Percentiles rank a stretch among this genome's conserved stretches.
Conservation (phyloP, 148 eudicot genomes). For the Chenopodium album region DNA sequence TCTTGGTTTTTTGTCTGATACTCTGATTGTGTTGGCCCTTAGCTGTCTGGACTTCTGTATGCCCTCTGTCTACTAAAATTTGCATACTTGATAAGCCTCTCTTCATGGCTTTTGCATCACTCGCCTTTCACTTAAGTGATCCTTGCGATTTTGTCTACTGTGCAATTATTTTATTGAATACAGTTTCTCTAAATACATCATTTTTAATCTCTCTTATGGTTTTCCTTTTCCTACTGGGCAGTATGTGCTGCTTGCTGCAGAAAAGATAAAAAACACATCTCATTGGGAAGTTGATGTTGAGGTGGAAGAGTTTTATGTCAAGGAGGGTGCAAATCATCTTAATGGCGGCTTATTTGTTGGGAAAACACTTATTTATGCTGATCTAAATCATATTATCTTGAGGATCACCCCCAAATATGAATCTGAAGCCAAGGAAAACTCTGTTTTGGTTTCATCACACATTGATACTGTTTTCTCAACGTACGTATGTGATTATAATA, state of each 20-base stretch:
- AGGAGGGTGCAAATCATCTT: slow-evolving; percentile 69
- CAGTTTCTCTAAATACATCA: not conserved
- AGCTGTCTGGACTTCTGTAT: not conserved
- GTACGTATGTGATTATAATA: slow-evolving; percentile 40
- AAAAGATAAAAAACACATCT: slow-evolving; percentile 63
- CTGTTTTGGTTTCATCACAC: slow-evolving; percentile 89
- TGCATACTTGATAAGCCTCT: not conserved
- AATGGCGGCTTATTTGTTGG: slow-evolving; percentile 76
- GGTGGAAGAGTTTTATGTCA: slow-evolving; percentile 75
- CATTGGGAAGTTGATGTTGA: slow-evolving; percentile 95
- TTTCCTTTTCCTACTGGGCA: slow-evolving; percentile 34
- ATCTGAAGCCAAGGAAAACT: slow-evolving; percentile 68
- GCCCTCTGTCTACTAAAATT: not conserved
- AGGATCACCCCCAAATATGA: slow-evolving; percentile 75
- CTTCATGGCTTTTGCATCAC: not conserved
- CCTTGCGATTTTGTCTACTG: not conserved
- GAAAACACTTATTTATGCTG: slow-evolving; percentile 78
- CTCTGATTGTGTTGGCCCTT: not conserved
- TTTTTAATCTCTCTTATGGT: not conserved
- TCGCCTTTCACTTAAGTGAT: not conserved
- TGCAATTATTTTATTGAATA: not conserved
- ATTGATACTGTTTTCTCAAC: slow-evolving; percentile 79
- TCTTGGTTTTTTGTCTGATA: not conserved
- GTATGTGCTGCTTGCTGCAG: slow-evolving; percentile 69
- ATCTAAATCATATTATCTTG: slow-evolving; percentile 70